Evolutionary conservation across 148 eudicot species (phyloP).

Genomic region (Vaccinium myrtillus): DNA sequence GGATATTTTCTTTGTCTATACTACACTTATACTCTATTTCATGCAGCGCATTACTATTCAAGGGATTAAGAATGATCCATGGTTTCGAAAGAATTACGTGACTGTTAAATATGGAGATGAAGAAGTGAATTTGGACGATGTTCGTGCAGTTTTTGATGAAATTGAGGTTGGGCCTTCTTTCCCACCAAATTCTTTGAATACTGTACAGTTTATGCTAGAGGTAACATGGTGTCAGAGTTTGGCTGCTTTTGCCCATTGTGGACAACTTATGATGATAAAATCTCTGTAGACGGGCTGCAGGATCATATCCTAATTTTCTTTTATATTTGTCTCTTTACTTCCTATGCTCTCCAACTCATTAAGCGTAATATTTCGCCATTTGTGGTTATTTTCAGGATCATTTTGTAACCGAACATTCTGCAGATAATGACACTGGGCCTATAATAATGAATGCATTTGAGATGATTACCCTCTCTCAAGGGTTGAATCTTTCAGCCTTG

Average conservation of each 20-base stretch:
- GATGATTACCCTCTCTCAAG: constrained; percentile 98
- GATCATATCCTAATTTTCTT: constrained; percentile 9
- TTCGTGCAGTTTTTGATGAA: constrained; percentile 86
- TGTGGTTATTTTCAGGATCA: constrained; percentile 54
- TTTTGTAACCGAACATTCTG: constrained; percentile 74
- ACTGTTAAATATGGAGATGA: constrained; percentile 62
- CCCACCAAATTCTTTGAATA: background rate
- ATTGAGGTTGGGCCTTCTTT: constrained; percentile 58
- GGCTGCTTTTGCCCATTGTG: background rate
- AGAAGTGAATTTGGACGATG: constrained; percentile 86
- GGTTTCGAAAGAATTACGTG: constrained; percentile 72
- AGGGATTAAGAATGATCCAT: constrained; percentile 72
- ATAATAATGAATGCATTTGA: constrained; percentile 97
- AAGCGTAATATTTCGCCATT: background rate
- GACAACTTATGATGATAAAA: background rate
- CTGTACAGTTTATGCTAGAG: background rate
- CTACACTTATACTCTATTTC: constrained; percentile 15
- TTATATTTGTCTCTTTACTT: background rate
- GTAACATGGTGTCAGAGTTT: background rate
- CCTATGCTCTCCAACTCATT: background rate
- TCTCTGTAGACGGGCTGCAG: background rate
- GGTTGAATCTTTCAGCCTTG: constrained; percentile 88
- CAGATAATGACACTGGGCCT: constrained; percentile 51
- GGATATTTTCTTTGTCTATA: background rate
- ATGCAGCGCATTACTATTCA: constrained; percentile 81